These are phyloP conservation scores for Borovskyia barvae DNA, from an alignment of 208 protist genomes.

Conservation along the genomic window DNA sequence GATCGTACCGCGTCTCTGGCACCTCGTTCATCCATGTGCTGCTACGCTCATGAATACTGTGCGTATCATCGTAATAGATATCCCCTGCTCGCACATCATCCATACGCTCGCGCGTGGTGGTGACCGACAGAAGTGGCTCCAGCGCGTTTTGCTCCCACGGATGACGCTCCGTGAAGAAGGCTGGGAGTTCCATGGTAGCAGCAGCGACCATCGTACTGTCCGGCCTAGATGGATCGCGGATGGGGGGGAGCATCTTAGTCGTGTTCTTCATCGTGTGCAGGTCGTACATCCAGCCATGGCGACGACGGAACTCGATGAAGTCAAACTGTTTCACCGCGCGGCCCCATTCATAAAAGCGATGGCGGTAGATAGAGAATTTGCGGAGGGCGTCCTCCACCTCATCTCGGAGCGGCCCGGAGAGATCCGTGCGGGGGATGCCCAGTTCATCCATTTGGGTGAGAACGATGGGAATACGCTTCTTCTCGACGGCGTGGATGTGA, in stretches of 20 bases:
- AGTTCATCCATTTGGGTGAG: slow-evolving; percentile 81
- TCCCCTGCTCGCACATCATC: slow-evolving; percentile 82
- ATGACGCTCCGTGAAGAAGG: slow-evolving; percentile 74
- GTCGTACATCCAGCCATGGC: slow-evolving; percentile 89
- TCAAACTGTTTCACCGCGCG: slow-evolving; percentile 89
- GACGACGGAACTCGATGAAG: slow-evolving; percentile 89
- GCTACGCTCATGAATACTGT: slow-evolving; percentile 73
- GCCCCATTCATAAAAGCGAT: slow-evolving; percentile 87
- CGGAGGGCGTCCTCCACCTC: slow-evolving; percentile 88
- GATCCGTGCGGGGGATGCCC: slow-evolving; percentile 76
- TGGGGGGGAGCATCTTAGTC: slow-evolving; percentile 56
- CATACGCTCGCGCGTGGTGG: slow-evolving; percentile 43
- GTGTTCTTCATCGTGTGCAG: slow-evolving; percentile 82
- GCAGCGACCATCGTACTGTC: slow-evolving; percentile 50
- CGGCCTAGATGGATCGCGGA: slow-evolving; percentile 63
- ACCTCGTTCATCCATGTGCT: slow-evolving; percentile 86
- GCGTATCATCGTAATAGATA: slow-evolving; percentile 76
- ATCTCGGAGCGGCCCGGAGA: slow-evolving; percentile 77
- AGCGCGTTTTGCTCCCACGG: slow-evolving; percentile 75
- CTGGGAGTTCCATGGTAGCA: slow-evolving; percentile 63
- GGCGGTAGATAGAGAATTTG: slow-evolving; percentile 72
- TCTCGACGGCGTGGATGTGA: slow-evolving; percentile 77
- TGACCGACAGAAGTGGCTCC: slow-evolving; percentile 60
- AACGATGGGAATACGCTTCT: slow-evolving; percentile 88
- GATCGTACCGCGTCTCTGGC: slow-evolving; percentile 88